A percentile compares a stretch with the other conserved stretches of the same genome.
Evolutionary conservation across 257 asterid genomes (phyloP).

Genomic region (Anisodus acutangulus): DNA sequence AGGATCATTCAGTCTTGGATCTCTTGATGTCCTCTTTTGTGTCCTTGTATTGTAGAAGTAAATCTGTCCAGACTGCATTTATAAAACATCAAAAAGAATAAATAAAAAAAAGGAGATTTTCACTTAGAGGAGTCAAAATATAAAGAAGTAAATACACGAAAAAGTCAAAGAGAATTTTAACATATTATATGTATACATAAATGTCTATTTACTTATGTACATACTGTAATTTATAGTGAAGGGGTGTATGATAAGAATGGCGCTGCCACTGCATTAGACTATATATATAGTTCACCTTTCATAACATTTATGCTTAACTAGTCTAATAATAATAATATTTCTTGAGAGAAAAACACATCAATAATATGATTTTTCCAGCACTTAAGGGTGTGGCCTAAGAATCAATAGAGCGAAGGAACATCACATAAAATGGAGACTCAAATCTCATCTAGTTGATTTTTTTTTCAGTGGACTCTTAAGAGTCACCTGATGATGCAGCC

Average conservation of each 20-base stretch:
- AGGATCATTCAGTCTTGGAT: slow-evolving; percentile 44
- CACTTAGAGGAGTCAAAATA: background rate
- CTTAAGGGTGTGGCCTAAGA: background rate
- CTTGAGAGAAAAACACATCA: background rate
- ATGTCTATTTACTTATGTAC: background rate
- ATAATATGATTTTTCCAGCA: background rate
- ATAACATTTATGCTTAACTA: background rate
- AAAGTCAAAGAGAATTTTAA: background rate
- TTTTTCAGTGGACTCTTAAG: background rate
- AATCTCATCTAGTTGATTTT: background rate
- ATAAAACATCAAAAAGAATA: background rate
- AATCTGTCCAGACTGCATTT: slow-evolving; percentile 66
- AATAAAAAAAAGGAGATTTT: no score
- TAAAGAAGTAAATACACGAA: background rate
- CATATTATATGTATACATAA: background rate
- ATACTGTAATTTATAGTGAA: background rate
- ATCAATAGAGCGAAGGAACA: no score
- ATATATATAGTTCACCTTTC: background rate
- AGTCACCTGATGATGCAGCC: background rate
- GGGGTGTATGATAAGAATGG: no score
- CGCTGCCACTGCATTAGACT: background rate
- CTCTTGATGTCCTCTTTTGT: slow-evolving; percentile 49
- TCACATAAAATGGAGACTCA: background rate
- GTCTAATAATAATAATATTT: no score
- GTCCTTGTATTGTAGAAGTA: slow-evolving; percentile 66